Evolutionary conservation across 2,329 filamentous ascomycete species (phyloP).

Genomic region (Aurifilum marmelostoma): DNA sequence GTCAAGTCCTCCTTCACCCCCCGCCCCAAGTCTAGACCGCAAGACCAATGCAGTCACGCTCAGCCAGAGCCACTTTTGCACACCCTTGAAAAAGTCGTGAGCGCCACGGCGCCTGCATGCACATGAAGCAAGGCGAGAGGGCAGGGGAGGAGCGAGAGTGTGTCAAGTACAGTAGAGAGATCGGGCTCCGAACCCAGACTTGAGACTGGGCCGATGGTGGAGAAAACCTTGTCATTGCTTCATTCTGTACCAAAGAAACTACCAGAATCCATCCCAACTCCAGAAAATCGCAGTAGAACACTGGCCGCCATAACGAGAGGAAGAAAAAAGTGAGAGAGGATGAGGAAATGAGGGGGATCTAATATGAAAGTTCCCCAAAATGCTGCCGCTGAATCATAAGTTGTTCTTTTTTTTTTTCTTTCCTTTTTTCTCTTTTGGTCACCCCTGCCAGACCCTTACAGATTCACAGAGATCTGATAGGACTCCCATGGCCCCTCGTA

Average conservation of each 20-base stretch:
- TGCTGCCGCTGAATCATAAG: background rate
- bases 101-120: background rate
- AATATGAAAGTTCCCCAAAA: background rate
- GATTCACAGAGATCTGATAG: conserved; percentile 17
- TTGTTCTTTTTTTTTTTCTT: background rate
- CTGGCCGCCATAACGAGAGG: background rate
- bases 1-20: background rate
- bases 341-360: background rate
- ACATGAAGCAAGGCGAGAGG: background rate
- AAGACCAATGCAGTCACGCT: background rate
- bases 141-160: no score
- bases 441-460: conserved; percentile 5
- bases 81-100: background rate
- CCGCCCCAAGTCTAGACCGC: background rate
- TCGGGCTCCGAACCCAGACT: background rate
- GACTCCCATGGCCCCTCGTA: conserved; percentile 14
- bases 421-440: background rate
- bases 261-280: background rate
- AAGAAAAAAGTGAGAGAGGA: background rate
- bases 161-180: background rate
- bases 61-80: background rate
- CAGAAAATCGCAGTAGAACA: background rate
- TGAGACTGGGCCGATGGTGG: background rate
- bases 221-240: conserved; percentile 4
- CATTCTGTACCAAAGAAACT: background rate